Evolutionary conservation across 257 asterid genomes (phyloP), one percentile per base, ranked within the genome.

Genomic region (Henckelia pumila): DNA sequence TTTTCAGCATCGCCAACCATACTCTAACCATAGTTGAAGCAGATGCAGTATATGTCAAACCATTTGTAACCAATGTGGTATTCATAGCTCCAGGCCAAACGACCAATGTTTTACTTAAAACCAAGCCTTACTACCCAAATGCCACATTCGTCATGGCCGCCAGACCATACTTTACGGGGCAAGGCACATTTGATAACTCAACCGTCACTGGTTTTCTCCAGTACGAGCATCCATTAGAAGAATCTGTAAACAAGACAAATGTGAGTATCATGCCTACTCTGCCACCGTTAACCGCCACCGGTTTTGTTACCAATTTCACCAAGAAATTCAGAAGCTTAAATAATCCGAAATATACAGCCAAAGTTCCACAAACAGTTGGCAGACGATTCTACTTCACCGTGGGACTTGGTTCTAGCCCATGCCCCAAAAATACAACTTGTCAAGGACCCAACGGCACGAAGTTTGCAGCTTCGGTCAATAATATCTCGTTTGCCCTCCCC

Each of bases 371-470:
- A 65, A 78, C 58, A 0, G 82, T 88, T n/a, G 80, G 81, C 69
- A 80, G 72, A 9, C 71, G 33, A 20, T 85, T 85, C 47, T 67
- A 71, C 66, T 88, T 85, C 75, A 78, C 88, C 0, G 73, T 83
- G 9, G 95, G 95, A 22, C 85, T 88, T 16, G 95, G 95, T 28
- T 2, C 88, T 4, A 80, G 71, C 69, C 95, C 92, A 0, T 88
- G 92, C 59, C 83, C 80, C 1, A 56, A 78, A 63, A 88, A 88
- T 60, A 47, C 57, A 40, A 85, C 87, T 4, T 85, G 92, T 53
- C 92, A 85, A 66, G 93, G 91, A 1, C 93, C 91, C 8, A 82
- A 86, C 59, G 84, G 91, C n/a, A 77, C 86, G 5, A 85, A 81
- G 72, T 83, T 88, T 63, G 78, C 87, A 49, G 92, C 92, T 24